Percentiles rank a stretch among this genome's conserved stretches.
phyloP scores from a whole-genome alignment of 2,329 filamentous ascomycete genomes.

The Fusarium devonianum region DNA sequence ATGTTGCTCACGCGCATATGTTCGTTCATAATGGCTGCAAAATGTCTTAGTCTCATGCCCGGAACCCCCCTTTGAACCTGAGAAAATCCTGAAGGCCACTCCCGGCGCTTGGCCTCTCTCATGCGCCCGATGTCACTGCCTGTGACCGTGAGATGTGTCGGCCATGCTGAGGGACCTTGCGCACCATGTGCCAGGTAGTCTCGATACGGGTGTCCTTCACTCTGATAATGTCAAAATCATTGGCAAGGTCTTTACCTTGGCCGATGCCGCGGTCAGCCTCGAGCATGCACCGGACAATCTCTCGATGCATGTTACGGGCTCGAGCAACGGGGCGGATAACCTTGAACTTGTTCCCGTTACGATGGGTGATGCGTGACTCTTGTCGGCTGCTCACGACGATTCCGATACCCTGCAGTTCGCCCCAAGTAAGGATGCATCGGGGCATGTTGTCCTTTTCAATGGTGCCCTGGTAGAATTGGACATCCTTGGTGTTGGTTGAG shows the following conservation, averaged over 20 bases:
- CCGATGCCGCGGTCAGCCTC: background rate
- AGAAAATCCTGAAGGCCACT: too few species aligned
- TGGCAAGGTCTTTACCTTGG: background rate
- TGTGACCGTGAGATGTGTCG: too few species aligned
- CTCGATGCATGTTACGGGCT: background rate
- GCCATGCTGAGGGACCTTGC: background rate
- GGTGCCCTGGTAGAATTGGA: slow-evolving; percentile 6
- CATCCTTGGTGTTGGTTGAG: background rate
- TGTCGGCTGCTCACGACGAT: slow-evolving; percentile 11
- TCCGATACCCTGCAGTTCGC: background rate
- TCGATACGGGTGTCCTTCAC: background rate
- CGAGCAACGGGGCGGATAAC: background rate
- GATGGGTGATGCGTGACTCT: background rate
- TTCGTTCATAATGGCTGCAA: too few species aligned
- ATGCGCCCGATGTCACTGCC: too few species aligned
- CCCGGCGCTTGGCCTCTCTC: too few species aligned
- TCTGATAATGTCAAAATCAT: slow-evolving; percentile 1
- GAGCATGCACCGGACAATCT: slow-evolving; percentile 8
- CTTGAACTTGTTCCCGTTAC: background rate
- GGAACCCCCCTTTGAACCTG: too few species aligned
- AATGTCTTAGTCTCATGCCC: too few species aligned
- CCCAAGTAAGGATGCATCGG: slow-evolving; percentile 9
- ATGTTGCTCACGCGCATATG: too few species aligned
- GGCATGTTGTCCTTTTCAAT: background rate
- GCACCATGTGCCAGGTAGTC: slow-evolving; percentile 8